Conservation (phyloP, 805 yeast genomes). For the Isabelozyma heimii region DNA sequence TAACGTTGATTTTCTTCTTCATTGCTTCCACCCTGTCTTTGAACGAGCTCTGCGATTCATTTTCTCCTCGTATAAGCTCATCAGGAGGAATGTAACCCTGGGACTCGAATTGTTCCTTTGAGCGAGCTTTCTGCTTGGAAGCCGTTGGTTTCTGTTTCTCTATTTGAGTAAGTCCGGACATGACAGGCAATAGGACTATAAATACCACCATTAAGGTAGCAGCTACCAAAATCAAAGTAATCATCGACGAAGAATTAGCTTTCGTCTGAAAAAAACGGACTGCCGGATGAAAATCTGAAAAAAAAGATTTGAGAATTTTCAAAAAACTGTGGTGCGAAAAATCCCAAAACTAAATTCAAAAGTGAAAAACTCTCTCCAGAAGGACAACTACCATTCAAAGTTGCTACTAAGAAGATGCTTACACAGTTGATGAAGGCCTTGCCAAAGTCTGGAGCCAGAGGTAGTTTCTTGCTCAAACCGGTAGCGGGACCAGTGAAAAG, state of each 20-base stretch:
- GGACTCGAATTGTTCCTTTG: slow-evolving; percentile 6
- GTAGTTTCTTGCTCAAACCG: too few species aligned
- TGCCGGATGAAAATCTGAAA: neutral
- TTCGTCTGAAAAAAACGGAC: neutral
- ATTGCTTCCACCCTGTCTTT: slow-evolving; percentile 18
- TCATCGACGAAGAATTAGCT: neutral
- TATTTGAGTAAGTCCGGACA: slow-evolving; percentile 17
- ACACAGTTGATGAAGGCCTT: neutral
- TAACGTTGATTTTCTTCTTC: slow-evolving; percentile 27
- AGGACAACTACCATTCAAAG: neutral
- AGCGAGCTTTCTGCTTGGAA: neutral
- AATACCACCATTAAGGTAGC: slow-evolving; percentile 40
- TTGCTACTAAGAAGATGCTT: neutral
- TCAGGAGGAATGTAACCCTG: slow-evolving; percentile 43
- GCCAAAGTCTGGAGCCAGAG: neutral
- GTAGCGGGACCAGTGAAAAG: too few species aligned
- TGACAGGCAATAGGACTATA: slow-evolving; percentile 49
- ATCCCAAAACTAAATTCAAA: neutral
- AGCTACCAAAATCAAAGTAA: slow-evolving; percentile 27
- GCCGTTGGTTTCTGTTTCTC: neutral
- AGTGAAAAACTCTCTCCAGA: neutral
- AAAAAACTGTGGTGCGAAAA: slow-evolving; percentile 18
- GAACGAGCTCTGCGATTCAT: slow-evolving; percentile 7
- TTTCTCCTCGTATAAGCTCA: slow-evolving; percentile 18
- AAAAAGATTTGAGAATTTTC: neutral